Evolutionary conservation across 768 basidiomycete species (phyloP).

Genomic region (Boletus sp.): DNA sequence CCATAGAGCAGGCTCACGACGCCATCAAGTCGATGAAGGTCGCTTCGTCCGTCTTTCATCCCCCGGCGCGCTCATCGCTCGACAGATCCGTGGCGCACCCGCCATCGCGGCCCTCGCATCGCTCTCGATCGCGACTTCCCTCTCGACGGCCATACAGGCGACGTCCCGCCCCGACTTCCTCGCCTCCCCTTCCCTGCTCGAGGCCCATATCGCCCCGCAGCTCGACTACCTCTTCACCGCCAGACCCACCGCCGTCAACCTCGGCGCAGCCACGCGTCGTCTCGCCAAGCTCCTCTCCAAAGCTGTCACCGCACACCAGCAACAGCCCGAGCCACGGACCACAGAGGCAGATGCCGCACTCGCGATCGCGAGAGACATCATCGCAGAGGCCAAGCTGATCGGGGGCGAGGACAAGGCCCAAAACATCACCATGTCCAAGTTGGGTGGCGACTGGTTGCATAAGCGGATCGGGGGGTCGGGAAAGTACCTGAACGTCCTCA

Average conservation of each 20-base stretch:
- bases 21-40: constrained; percentile 98
- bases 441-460: constrained; percentile 84
- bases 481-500: constrained; percentile 72
- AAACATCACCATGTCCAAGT: constrained; percentile 80
- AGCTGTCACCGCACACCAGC: constrained; percentile 14
- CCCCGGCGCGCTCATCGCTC: background rate
- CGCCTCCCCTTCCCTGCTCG: constrained; percentile 48
- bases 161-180: constrained; percentile 53
- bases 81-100: constrained; percentile 83
- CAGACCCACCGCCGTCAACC: constrained; percentile 96
- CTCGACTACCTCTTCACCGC: constrained; percentile 78
- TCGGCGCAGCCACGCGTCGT: constrained; percentile 79
- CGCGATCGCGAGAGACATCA: constrained; percentile 53
- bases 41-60: background rate
- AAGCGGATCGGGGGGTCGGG: constrained; percentile 35
- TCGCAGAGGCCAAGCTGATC: constrained; percentile 70
- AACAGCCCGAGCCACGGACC: constrained; percentile 10
- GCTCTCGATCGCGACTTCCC: constrained; percentile 65
- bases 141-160: constrained; percentile 50
- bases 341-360: constrained; percentile 36
- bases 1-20: constrained; percentile 81
- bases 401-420: constrained; percentile 84
- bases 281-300: constrained; percentile 48
- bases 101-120: constrained; percentile 93
- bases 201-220: constrained; percentile 51